Evolutionary conservation across 176 grass and related monocot species (phyloP), one percentile per base, ranked within the genome.

Genomic region (Eleusine coracana): DNA sequence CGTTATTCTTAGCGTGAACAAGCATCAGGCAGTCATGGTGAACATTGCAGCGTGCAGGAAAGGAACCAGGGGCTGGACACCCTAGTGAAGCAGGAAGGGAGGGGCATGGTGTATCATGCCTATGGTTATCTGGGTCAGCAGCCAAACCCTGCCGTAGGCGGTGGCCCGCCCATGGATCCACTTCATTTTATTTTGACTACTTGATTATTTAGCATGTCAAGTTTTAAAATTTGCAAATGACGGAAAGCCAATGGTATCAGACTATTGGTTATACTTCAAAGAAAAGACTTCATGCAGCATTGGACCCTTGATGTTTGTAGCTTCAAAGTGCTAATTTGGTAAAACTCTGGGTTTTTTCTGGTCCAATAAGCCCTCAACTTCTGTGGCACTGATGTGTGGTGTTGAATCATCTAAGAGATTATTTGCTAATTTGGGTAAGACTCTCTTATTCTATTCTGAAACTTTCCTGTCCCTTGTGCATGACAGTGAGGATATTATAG

Each of bases 401-500:
- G 52, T 86, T 55, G 67, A 14, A 85, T 55, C 34, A 81, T 42
- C 17, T 18, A 29, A 70, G 9, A 54, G 3, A 80, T 27, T 49
- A 8, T 61, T 74, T 77, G 71, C 66, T 85, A 65, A 66, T 58
- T 60, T 82, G 73, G 21, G n/a, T 75, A 34, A 44, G 49, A 80
- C 44, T 46, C 1, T 79, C 66, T 42, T 77, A 16, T 76, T 41
- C 23, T 76, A 62, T 79, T 62, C 80, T 88, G 77, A 80, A 20
- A 45, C 77, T 83, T 86, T 37, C 50, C 46, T 84, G 18, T 84
- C 69, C 21, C 42, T 83, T 87, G 7, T 82, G 23, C 66, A 75
- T 92, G 42, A 48, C 89, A 99, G 96, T 17, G 87, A 89, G 55
- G 93, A 88, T 89, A 31, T 99, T 69, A 90, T 99, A 80, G 93